Base-by-base conservation (phyloP, 768 basidiomycete species). In the Pholiota molesta region DNA sequence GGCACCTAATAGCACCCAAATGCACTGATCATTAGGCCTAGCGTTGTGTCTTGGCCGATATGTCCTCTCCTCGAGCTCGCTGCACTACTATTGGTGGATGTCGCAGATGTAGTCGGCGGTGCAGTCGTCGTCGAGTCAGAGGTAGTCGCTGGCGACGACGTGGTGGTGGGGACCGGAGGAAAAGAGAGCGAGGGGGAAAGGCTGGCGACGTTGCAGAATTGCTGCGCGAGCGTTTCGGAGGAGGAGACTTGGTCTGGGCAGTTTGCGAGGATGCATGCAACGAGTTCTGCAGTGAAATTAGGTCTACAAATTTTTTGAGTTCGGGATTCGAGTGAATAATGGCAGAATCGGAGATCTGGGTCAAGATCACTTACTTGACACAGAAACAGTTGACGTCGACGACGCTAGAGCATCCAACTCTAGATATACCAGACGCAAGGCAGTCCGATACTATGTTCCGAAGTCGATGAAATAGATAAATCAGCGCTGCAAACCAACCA, bases 311-410 rank as follows among this genome's bases (percentile, higher is more conserved):
- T 37, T 37, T 37, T 37, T 37, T 37, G 13, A 13, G 35, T 37
- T 37, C 13, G 6, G 14, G 13, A 14, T 13, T 74, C 77, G 55
- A 11, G n/a, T 14, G 28, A 47, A 33, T 17, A 21, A 16, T 10
- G 23, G 55, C 11, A 37, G 35, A 37, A 11, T 2, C 5, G 5
- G 10, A 21, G 37, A 14, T 28, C 10, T 17, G 6, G 19, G 21
- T 55, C n/a, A 55, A 14, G 37, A 17, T 45, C 28, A 63, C 77
- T 61, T 67, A 78, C 77, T 71, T 77, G 21, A 67, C 51, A 61
- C 85, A 85, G 66, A 78, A 86, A 65, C 85, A 86, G 58, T 80
- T 75, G 33, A 85, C 80, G 6, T 80, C 79, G 13, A 76, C 72
- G 28, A 85, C 64, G 59, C 79, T 81, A 5, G 72, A 62, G 69